Evolutionary conservation across 306 rosid genomes (phyloP), one percentile per base, ranked within the genome.

Genomic region (Castanea crenata): DNA sequence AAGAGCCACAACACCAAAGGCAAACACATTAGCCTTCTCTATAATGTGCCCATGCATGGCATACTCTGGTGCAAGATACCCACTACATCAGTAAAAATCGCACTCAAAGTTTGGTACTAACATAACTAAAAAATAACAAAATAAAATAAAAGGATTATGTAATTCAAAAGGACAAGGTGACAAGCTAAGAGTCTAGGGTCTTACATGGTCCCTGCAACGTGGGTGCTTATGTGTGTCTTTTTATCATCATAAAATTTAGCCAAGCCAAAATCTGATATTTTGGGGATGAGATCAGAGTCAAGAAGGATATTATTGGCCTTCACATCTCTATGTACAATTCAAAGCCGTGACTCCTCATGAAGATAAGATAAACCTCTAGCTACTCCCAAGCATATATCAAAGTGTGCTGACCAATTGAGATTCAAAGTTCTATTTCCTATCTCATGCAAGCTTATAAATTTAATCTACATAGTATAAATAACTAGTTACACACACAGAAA

Each of bases 1-100:
- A 4, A 90, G 81, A 81, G 91, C 96, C 81, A 94, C 90, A 76
- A 94, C 96, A 5, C 98, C 96, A 75, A 94, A 92, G 56, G 97
- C 91, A 85, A 92, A 94, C 21, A 92, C 93, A 72, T 92, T 92
- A 0, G 91, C 94, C 84, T 94, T 94, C 86, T 90, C 96, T 1
- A 94, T 94, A 12, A 92, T 91, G 86, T 87, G 93, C 65, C 98
- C 97, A 32, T 91, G 90, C 97, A 94, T 85, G 74, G 98, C 97
- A 68, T 89, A 94, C 70, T 92, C 94, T n/a, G 94, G 97, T 72
- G 94, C 96, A 85, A 92, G 94, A 82, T 92, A 94, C 64, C 96
- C 98, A 49, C 97, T 94, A 55, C 74, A 90, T 35, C 55, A 62
- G 5, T 13, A 79, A 46, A 29, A 69, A 81, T 57, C 21, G 52